Evolutionary conservation across 345 rosid genomes (phyloP).

Genomic region (Arabis alpina): DNA sequence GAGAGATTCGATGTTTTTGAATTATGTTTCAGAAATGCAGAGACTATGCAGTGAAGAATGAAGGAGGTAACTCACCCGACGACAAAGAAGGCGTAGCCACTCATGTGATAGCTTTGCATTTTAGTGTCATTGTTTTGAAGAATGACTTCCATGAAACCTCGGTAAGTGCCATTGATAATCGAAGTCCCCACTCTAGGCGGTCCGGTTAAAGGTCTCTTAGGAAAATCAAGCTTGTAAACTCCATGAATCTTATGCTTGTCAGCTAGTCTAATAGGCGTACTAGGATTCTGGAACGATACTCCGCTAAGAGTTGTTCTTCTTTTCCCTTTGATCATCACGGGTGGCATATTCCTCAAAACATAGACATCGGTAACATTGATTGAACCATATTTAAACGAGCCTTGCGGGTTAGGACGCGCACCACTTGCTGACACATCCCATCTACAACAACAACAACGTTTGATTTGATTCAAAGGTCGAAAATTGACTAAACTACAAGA

Average conservation of each 20-base stretch:
- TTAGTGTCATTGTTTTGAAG: conserved; percentile 96
- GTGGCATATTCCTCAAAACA: conserved; percentile 78
- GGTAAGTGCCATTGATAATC: conserved; percentile 86
- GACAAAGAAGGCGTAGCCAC: conserved; percentile 92
- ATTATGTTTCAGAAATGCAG: conserved; percentile 1
- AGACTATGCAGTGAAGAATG: background rate
- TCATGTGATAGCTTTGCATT: conserved; percentile 91
- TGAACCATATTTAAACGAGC: conserved; percentile 92
- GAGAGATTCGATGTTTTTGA: no score
- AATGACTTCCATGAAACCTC: conserved; percentile 94
- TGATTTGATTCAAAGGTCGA: background rate
- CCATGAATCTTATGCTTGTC: conserved; percentile 83
- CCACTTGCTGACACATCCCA: conserved; percentile 99
- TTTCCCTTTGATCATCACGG: conserved; percentile 70
- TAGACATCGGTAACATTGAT: conserved; percentile 92
- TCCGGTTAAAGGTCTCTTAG: conserved; percentile 75
- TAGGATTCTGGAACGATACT: conserved; percentile 80
- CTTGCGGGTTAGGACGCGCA: conserved; percentile 98
- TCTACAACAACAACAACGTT: conserved; percentile 50
- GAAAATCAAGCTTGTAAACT: conserved; percentile 92
- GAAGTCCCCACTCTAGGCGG: conserved; percentile 74
- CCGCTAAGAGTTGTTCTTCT: conserved; percentile 74
- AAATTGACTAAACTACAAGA: conserved; percentile 9
- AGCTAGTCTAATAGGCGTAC: conserved; percentile 93
- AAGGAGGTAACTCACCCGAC: conserved; percentile 63